Percentiles rank a stretch among this genome's conserved stretches.
These are phyloP conservation scores for Camelina laxa DNA, from an alignment of 345 rosid species.

Conservation along the genomic window DNA sequence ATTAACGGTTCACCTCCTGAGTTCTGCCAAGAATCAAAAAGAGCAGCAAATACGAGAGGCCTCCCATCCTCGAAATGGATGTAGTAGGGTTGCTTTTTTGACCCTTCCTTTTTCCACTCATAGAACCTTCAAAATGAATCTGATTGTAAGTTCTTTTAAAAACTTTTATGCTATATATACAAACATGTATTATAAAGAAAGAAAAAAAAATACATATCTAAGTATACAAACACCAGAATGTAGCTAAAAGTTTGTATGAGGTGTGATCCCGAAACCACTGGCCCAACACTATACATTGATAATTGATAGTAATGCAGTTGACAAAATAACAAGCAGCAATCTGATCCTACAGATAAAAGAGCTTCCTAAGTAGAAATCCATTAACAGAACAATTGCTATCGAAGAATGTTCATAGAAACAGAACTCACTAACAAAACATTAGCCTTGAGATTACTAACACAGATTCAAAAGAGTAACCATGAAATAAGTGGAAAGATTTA, in stretches of 20 bases:
- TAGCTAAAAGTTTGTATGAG: not conserved
- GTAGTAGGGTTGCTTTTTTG: slow-evolving; percentile 89
- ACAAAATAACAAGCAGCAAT: not conserved
- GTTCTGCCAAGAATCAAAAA: slow-evolving; percentile 82
- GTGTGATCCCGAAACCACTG: not conserved
- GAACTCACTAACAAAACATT: not conserved
- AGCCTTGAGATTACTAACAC: not conserved
- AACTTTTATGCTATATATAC: not conserved
- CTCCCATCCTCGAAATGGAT: slow-evolving; percentile 83
- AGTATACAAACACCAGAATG: not conserved
- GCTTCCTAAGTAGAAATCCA: not conserved
- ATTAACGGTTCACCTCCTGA: slow-evolving; percentile 57
- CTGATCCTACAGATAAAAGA: not conserved
- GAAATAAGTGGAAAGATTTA: slow-evolving; percentile 2
- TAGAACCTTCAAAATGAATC: slow-evolving; percentile 62
- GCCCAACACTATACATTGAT: slow-evolving; percentile 1
- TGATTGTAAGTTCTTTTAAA: not conserved
- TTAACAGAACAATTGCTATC: not conserved
- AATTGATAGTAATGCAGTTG: not conserved
- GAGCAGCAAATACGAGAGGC: slow-evolving; percentile 91
- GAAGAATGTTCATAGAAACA: not conserved
- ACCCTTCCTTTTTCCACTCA: slow-evolving; percentile 95
- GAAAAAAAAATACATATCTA: not conserved
- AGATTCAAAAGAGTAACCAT: slow-evolving; percentile 13
- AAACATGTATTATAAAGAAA: not conserved